phyloP scores from a whole-genome alignment of 2,329 filamentous ascomycete species.

The Pseudogymnoascus sp. region DNA sequence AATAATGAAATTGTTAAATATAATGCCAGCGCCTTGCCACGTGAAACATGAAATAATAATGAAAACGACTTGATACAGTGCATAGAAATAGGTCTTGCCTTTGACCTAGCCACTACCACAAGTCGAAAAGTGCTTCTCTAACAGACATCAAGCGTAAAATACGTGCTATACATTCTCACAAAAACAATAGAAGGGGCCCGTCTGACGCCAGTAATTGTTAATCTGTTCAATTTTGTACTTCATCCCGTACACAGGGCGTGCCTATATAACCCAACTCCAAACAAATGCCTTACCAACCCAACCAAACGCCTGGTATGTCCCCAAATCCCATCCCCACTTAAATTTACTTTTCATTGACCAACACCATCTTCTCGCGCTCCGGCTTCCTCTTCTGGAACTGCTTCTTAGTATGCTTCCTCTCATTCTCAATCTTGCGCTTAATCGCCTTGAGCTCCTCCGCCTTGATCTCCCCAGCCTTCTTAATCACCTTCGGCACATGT shows the following conservation, averaged over 20 bases:
- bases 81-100: not conserved
- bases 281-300: not conserved
- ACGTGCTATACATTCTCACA: not conserved
- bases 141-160: not conserved
- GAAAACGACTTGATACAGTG: not conserved
- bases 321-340: slow-evolving; percentile 25
- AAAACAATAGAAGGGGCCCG: not conserved
- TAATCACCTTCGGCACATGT: slow-evolving; percentile 84
- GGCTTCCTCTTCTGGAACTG: slow-evolving; percentile 63
- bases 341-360: slow-evolving; percentile 53
- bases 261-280: slow-evolving; percentile 8
- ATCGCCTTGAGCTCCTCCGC: slow-evolving; percentile 76
- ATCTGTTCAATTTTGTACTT: slow-evolving; percentile 9
- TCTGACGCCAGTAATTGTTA: not conserved
- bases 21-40: not conserved
- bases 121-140: not conserved
- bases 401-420: slow-evolving; percentile 83
- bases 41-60: not conserved
- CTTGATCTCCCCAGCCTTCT: slow-evolving; percentile 97
- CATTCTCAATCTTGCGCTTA: slow-evolving; percentile 89
- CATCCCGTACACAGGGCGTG: not conserved
- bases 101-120: not conserved
- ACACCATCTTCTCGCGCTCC: slow-evolving; percentile 88
- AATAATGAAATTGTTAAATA: not conserved
- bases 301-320: slow-evolving; percentile 10